Evolutionary conservation across 805 yeast genomes (phyloP), one percentile per base, ranked within the genome.

Genomic region (Wickerhamiella azymoides): DNA sequence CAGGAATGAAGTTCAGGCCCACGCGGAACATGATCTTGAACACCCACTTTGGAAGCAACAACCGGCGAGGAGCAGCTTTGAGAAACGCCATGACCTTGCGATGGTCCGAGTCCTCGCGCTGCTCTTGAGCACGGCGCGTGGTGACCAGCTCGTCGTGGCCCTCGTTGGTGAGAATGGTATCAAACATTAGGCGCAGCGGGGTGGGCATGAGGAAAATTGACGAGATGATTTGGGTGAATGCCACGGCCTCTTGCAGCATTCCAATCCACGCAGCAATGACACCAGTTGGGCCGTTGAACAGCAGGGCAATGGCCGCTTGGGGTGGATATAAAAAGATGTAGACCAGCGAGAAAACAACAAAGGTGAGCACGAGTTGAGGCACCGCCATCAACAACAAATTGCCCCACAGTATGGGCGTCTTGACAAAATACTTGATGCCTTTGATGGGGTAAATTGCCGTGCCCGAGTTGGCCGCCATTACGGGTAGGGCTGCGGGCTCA

Each of bases 221-320:
- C 11, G 72, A 66, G 3, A 73, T 44, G n/a, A 70, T 57, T 7
- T 64, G 61, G 3, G 77, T 64, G 2, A 72, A 56, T 19, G 64
- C 60, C 7, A 68, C 62, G 10, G 72, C 57, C 47, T 68, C 67
- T 50, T 69, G 74, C 17, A 71, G 51, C 25, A 71, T 61, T 2
- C 71, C 59, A 11, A 68, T 51, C 65, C 71, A 65, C 0, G 77
- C 70, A 14, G 70, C 62, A 11, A 73, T 38, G 2, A 72, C 28
- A 0, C 77, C 79, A 10, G 70, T 54, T 0, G 80, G 80, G 2
- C 79, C 79, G 21, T 69, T 60, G 41, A 72, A 56, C 19, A 72
- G 44, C 25, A 67, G 52, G 8, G 69, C 66, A 5, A 71, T 40
- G 8, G 66, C 56, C 1, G 73, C 70, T 42, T 69, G 65, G 1